phyloP scores from a whole-genome alignment of 225 moss, liverwort and hornwort species.

The Physcomitrium patens region DNA sequence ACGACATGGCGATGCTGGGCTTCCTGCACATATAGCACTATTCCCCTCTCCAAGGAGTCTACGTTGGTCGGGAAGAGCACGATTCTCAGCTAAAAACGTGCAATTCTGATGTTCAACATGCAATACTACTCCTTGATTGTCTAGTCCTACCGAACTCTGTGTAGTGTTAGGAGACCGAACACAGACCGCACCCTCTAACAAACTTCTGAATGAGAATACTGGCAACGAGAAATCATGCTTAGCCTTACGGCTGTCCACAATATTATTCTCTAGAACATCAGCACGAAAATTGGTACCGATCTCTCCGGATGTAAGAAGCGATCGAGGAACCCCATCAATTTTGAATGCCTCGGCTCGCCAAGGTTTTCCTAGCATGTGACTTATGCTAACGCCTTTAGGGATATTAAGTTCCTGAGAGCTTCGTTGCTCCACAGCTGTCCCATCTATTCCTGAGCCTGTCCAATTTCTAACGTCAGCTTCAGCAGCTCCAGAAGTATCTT shows the following conservation, averaged over 20 bases:
- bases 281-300: conserved; percentile 16
- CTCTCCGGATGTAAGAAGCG: conserved; percentile 25
- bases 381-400: conserved; percentile 10
- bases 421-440: conserved; percentile 5
- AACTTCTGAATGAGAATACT: conserved; percentile 43
- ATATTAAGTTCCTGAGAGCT: conserved; percentile 3
- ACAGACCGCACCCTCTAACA: conserved; percentile 51
- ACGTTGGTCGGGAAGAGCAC: conserved; percentile 4
- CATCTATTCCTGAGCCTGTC: conserved; percentile 25
- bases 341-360: conserved; percentile 29
- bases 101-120: background rate
- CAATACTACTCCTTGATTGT: conserved; percentile 1
- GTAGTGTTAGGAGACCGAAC: conserved; percentile 17
- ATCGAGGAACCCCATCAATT: conserved; percentile 26
- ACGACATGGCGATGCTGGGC: conserved; percentile 15
- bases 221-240: background rate
- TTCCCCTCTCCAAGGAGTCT: background rate
- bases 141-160: conserved; percentile 24
- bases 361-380: conserved; percentile 34
- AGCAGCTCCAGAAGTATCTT: conserved; percentile 43
- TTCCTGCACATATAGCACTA: conserved; percentile 19
- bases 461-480: conserved; percentile 21
- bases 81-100: background rate
- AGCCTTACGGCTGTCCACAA: background rate
- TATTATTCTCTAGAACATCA: conserved; percentile 16